Conservation (phyloP, 768 basidiomycete genomes). For the Lentinus tigrinus region DNA sequence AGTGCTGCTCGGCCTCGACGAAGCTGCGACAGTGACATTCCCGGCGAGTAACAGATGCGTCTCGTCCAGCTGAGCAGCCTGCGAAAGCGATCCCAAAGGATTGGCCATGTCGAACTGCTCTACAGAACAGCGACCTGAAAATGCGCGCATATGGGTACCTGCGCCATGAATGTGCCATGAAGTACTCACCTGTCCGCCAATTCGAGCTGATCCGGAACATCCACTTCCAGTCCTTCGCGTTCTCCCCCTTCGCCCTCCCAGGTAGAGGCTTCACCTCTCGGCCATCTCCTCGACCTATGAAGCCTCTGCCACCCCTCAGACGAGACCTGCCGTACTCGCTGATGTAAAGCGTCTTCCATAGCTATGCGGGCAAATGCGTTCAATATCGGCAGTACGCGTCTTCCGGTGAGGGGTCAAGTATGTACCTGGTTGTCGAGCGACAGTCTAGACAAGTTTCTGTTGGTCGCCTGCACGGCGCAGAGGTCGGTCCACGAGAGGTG, state of each 20-base stretch:
- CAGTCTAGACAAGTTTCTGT: conserved; percentile 65
- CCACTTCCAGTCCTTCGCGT: conserved; percentile 73
- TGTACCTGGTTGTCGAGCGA: conserved; percentile 65
- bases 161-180: neutral
- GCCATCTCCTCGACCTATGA: conserved; percentile 53
- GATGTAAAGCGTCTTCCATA: conserved; percentile 71
- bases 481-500: conserved; percentile 67
- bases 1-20: conserved; percentile 33
- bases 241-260: conserved; percentile 40
- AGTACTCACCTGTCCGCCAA: conserved; percentile 72
- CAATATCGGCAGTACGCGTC: conserved; percentile 7
- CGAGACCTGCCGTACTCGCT: conserved; percentile 64
- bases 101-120: conserved; percentile 14
- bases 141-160: neutral
- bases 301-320: conserved; percentile 66
- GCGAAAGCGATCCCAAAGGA: conserved; percentile 1
- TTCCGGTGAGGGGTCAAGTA: conserved; percentile 11
- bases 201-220: conserved; percentile 85
- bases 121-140: conserved; percentile 62
- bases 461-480: conserved; percentile 61
- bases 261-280: conserved; percentile 61
- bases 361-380: conserved; percentile 32
- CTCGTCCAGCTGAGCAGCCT: conserved; percentile 1
- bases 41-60: conserved; percentile 61
- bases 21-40: conserved; percentile 55